These are phyloP conservation scores for Rubroboletus satanas DNA, from an alignment of 768 basidiomycete genomes.

Conservation along the genomic window DNA sequence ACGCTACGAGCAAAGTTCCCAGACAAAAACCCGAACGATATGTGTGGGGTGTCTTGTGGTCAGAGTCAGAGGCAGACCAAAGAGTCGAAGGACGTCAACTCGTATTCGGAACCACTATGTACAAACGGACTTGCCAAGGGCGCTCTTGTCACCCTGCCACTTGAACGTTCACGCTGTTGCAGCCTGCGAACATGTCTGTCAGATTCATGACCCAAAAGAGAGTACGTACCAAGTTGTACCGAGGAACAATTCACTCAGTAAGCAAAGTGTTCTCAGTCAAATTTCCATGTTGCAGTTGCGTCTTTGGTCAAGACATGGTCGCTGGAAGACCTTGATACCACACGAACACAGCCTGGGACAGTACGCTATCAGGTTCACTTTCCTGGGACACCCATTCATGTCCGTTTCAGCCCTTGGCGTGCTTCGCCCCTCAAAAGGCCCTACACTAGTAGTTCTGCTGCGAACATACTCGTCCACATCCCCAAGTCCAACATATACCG, in stretches of 20 bases:
- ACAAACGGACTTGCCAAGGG: no score
- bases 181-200: no score
- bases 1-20: neutral
- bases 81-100: no score
- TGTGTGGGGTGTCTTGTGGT: no score
- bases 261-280: neutral
- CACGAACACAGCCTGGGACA: neutral
- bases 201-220: no score
- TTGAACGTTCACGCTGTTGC: no score
- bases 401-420: neutral
- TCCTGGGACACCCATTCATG: neutral
- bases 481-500: conserved; percentile 51
- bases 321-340: neutral
- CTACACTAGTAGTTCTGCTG: conserved; percentile 1
- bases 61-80: no score
- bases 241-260: neutral
- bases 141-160: no score
- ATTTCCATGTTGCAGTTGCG: conserved; percentile 3
- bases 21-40: neutral
- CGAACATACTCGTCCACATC: conserved; percentile 35
- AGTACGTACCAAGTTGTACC: neutral
- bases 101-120: no score
- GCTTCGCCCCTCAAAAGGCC: neutral
- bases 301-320: neutral
- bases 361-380: neutral